Evolutionary conservation across 2,329 filamentous ascomycete species (phyloP).

Genomic region (Trichophyton mentagrophytes): DNA sequence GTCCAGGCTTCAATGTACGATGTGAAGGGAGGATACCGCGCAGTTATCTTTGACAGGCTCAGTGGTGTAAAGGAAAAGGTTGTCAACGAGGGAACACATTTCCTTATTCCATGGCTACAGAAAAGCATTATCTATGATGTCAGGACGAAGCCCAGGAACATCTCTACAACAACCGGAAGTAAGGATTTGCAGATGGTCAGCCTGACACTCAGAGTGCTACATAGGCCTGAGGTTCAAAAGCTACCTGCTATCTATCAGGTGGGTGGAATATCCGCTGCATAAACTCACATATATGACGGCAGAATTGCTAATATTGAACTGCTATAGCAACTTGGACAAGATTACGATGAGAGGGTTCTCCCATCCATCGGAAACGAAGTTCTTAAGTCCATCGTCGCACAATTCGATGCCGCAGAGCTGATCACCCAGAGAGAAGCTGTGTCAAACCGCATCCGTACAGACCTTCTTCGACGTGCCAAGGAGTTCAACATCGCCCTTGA

Average conservation of each 20-base stretch:
- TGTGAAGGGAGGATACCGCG: conserved; percentile 84
- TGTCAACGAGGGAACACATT: conserved; percentile 92
- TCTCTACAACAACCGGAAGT: conserved; percentile 91
- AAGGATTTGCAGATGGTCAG: conserved; percentile 99
- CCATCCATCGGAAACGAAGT: conserved; percentile 99
- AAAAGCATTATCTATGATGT: conserved; percentile 92
- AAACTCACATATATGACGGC: not conserved
- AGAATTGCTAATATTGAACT: conserved; percentile 1
- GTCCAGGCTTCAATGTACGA: conserved; percentile 82
- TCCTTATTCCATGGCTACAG: conserved; percentile 91
- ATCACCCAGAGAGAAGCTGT: conserved; percentile 98
- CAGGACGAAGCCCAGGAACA: conserved; percentile 91
- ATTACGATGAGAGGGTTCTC: conserved; percentile 97
- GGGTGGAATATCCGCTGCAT: conserved; percentile 19
- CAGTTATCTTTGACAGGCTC: conserved; percentile 94
- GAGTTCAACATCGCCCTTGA: conserved; percentile 99
- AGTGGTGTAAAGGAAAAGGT: conserved; percentile 86
- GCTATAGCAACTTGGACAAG: conserved; percentile 76
- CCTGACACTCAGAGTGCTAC: conserved; percentile 87
- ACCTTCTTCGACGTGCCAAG: conserved; percentile 79
- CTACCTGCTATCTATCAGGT: conserved; percentile 99
- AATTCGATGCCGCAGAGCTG: conserved; percentile 96
- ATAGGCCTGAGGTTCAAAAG: conserved; percentile 82
- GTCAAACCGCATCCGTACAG: conserved; percentile 80
- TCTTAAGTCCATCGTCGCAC: conserved; percentile 93